A percentile compares a stretch with the other conserved stretches of the same genome.
phyloP scores from a whole-genome alignment of 331 rosid genomes.

The Malus hybrid region DNA sequence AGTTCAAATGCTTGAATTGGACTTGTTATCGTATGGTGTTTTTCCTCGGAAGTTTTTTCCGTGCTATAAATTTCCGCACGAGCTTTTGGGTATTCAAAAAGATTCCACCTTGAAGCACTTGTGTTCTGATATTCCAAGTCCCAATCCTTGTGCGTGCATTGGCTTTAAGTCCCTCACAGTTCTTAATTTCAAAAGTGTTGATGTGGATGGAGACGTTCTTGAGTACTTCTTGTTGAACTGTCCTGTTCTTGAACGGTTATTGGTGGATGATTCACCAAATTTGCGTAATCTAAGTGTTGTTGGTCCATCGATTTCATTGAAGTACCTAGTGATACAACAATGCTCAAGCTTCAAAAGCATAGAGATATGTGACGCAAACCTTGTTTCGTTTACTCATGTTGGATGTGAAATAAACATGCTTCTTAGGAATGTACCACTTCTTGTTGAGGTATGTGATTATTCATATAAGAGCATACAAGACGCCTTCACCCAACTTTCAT shows the following conservation, averaged over 20 bases:
- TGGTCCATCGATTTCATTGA: constrained; percentile 7
- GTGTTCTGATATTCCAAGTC: neutral
- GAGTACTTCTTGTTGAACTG: neutral
- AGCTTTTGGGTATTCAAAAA: neutral
- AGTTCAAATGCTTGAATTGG: constrained; percentile 7
- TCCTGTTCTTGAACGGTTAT: constrained; percentile 6
- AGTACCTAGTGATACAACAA: neutral
- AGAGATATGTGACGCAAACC: neutral
- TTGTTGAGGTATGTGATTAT: constrained; percentile 4
- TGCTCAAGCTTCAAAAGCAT: neutral
- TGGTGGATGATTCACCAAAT: neutral
- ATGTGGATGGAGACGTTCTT: neutral
- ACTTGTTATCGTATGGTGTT: neutral
- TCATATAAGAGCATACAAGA: neutral
- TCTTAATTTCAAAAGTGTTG: neutral
- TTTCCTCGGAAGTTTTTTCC: neutral
- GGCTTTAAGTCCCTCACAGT: neutral
- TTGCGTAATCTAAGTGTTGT: constrained; percentile 1
- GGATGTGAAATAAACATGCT: neutral
- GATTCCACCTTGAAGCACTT: neutral
- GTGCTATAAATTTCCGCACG: neutral
- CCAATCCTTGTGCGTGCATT: neutral
- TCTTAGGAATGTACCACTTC: neutral
- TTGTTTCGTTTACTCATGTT: neutral
- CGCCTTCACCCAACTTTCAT: neutral